Base-by-base conservation (phyloP, 2,329 filamentous ascomycete genomes). In the Paracamarosporium sp. region DNA sequence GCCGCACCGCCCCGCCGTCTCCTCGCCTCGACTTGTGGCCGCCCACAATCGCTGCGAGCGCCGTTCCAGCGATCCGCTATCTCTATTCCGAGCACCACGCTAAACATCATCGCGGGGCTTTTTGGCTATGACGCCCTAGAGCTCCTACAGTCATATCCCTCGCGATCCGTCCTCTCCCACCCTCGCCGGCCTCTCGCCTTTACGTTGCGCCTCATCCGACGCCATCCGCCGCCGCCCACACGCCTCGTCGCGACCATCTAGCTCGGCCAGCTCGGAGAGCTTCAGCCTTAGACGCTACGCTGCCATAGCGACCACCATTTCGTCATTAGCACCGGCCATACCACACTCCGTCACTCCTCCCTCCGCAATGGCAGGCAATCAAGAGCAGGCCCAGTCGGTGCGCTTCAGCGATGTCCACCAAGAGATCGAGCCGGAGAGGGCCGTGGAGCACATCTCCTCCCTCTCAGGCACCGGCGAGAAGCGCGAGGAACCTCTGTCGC, bases 371-470 rank as follows among this genome's bases (percentile, higher is more conserved):
- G 55, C 69, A 50, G 65, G 67, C 36, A 58, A 66, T 3, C 61
- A 64, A 47, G 69, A 68, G 45, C 65, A 66, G 48, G 61, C 69
- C 48, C 74, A 73, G 58, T 67, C 69, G 38, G 76, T 79, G 56
- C 76, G 76, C 64, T 78, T 79, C 70, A 76, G 72, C 67, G 71
- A 75, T 31, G 67, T 73, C 59, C 70, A 74, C 54, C 51, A 78
- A 56, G 76, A 78, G 55, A 77, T 78, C 54, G 72, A 76, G 60
- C 75, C 76, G 15, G 68, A 69, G 17, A 53, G 60, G 15, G 66
- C 70, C 27, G 71, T 68, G 38, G 70, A 75, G 59, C 71, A 71
- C 59, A 58, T 72, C 54, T 72, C 68, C 57, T 65, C 67, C 48
- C 65, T 74, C 59, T 65, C 71, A 36, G 59, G 61, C 44, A 60